Evolutionary conservation across 352 stramenopile species (phyloP).

Genomic region (Globisporangium iwayamae): DNA sequence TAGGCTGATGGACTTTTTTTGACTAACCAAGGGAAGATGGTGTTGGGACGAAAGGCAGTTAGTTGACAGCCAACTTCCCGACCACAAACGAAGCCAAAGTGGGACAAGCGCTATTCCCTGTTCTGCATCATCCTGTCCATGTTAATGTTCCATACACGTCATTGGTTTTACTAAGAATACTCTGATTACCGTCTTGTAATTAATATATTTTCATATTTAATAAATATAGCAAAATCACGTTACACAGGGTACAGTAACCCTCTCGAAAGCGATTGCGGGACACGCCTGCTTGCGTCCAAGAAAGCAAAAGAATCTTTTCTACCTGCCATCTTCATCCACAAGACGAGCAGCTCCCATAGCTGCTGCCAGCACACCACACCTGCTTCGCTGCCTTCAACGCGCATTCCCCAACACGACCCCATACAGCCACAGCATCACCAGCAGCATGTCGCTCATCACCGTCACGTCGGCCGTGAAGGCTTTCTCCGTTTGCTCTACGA

Average conservation of each 20-base stretch:
- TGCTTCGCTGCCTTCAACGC: neutral
- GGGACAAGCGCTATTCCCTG: neutral
- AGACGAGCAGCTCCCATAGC: neutral
- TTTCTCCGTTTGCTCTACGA: constrained; percentile 14
- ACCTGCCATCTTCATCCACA: neutral
- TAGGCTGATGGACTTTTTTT: no score
- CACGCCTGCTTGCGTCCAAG: neutral
- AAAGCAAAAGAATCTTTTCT: constrained; percentile 1
- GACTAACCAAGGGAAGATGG: no score
- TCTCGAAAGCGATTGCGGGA: neutral
- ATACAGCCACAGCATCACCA: neutral
- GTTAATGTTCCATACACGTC: no score
- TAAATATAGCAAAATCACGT: no score
- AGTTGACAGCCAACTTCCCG: neutral
- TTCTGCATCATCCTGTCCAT: no score
- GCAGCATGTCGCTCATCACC: constrained; percentile 1
- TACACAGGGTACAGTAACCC: no score
- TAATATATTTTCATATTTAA: no score
- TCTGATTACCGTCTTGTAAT: no score
- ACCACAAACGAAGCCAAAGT: neutral
- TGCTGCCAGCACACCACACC: neutral
- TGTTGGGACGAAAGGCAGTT: neutral
- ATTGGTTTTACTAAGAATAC: no score
- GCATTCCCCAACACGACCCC: neutral
- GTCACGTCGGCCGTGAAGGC: constrained; percentile 9